Conservation (phyloP, 495 filamentous ascomycete genomes). For the Geoglossum glabrum region DNA sequence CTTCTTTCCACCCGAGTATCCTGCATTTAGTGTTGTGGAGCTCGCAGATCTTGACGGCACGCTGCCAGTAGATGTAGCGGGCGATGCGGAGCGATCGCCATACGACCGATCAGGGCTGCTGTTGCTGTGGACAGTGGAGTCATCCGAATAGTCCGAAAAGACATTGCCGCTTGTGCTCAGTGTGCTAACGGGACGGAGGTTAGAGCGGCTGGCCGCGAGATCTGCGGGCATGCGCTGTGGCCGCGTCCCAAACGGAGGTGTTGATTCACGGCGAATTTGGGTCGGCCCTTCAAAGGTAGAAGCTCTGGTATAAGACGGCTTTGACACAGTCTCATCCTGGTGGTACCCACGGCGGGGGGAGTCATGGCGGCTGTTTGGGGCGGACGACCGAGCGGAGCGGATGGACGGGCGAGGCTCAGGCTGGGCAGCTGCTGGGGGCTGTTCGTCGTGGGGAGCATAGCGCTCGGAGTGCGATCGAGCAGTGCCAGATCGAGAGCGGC, state of each 20-base stretch:
- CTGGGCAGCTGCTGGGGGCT: constrained; percentile 22
- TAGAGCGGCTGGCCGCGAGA: constrained; percentile 23
- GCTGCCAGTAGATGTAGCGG: constrained; percentile 41
- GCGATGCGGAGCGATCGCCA: constrained; percentile 36
- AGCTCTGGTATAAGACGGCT: constrained; percentile 26
- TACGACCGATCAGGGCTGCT: constrained; percentile 38
- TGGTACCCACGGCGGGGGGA: constrained; percentile 17
- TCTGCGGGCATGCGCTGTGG: constrained; percentile 34
- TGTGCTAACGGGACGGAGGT: constrained; percentile 23
- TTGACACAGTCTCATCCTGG: constrained; percentile 20
- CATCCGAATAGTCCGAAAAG: constrained; percentile 44
- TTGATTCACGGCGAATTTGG: constrained; percentile 28
- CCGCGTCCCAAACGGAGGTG: constrained; percentile 28
- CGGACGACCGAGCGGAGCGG: constrained; percentile 28
- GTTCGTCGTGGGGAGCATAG: constrained; percentile 37
- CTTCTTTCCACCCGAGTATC: constrained; percentile 33
- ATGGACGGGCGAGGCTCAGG: constrained; percentile 26
- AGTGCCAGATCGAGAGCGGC: constrained; percentile 38
- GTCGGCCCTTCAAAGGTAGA: constrained; percentile 37
- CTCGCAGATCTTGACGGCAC: constrained; percentile 35
- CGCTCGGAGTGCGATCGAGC: constrained; percentile 40
- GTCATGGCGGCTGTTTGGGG: constrained; percentile 14
- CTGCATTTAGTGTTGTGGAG: constrained; percentile 24
- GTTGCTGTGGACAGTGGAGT: constrained; percentile 33
- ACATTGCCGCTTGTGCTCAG: constrained; percentile 28